Conservation (phyloP, 2,329 filamentous ascomycete species). For the Xylariaceae sp. region DNA sequence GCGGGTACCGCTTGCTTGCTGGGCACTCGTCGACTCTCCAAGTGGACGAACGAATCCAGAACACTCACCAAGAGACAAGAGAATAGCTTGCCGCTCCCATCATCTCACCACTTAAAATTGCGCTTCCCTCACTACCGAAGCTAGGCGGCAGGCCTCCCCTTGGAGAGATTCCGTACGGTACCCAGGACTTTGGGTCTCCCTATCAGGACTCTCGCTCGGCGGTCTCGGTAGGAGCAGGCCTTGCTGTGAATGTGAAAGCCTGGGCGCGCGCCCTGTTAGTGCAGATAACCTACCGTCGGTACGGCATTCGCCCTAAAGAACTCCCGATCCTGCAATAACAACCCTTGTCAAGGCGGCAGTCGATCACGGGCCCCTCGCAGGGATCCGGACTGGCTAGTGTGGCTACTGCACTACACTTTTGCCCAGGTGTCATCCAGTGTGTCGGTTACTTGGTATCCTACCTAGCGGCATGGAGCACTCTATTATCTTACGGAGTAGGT, state of each 20-base stretch:
- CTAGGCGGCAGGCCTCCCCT: too few relatives aligned
- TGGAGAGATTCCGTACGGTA: too few relatives aligned
- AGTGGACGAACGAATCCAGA: too few relatives aligned
- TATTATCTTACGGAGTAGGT: too few relatives aligned
- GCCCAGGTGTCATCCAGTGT: constrained; percentile 23
- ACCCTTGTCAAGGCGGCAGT: constrained; percentile 23
- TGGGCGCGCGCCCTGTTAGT: neutral
- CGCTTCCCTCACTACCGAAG: too few relatives aligned
- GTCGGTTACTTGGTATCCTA: constrained; percentile 26
- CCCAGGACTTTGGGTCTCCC: neutral
- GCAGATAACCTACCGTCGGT: constrained; percentile 2
- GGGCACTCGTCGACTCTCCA: too few relatives aligned
- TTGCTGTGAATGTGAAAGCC: neutral
- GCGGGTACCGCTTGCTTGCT: too few relatives aligned
- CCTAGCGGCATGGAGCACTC: too few relatives aligned
- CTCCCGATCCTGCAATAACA: constrained; percentile 17
- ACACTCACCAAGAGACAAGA: too few relatives aligned
- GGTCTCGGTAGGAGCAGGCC: neutral
- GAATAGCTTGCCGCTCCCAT: too few relatives aligned
- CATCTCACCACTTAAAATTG: too few relatives aligned
- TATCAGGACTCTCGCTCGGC: neutral
- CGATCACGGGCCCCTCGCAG: constrained; percentile 27
- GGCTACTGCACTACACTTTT: constrained; percentile 12
- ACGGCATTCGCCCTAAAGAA: constrained; percentile 20
- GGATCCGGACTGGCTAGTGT: constrained; percentile 1